A percentile compares a stretch with the other conserved stretches of the same genome.
Conservation (phyloP, 805 yeast species). For the Ogataea glucozyma region DNA sequence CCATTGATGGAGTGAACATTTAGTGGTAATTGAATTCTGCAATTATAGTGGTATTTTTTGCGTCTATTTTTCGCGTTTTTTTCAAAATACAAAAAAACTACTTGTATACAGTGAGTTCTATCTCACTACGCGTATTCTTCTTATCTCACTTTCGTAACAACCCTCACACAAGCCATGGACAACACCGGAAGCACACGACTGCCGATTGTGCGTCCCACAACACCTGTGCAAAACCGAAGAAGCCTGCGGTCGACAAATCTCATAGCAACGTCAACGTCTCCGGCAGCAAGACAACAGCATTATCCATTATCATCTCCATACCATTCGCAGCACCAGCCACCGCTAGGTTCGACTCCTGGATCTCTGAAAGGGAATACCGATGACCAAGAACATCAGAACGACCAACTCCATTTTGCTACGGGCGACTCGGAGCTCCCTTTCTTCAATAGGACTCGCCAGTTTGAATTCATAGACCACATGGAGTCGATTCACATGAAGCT, state of each 20-base stretch:
- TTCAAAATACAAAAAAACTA: too few relatives aligned
- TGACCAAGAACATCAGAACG: constrained; percentile 2
- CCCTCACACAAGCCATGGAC: constrained; percentile 2
- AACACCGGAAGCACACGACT: constrained; percentile 13
- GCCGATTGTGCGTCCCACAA: constrained; percentile 25
- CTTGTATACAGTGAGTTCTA: too few relatives aligned
- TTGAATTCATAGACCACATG: constrained; percentile 21
- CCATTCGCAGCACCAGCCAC: constrained; percentile 18
- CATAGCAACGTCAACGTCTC: constrained; percentile 19
- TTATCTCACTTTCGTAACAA: too few relatives aligned
- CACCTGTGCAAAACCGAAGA: constrained; percentile 20
- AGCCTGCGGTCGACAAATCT: constrained; percentile 19
- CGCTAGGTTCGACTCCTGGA: constrained; percentile 17
- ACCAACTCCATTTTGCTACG: background rate
- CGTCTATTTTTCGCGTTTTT: too few relatives aligned
- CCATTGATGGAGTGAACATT: too few relatives aligned
- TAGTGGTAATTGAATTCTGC: too few relatives aligned
- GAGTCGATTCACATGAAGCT: constrained; percentile 53
- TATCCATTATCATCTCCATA: constrained; percentile 27
- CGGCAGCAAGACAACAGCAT: constrained; percentile 19
- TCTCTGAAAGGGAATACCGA: constrained; percentile 15
- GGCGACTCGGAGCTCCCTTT: constrained; percentile 26
- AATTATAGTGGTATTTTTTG: too few relatives aligned
- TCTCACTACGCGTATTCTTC: too few relatives aligned
- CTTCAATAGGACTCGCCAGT: constrained; percentile 20